Evolutionary conservation across 2,329 filamentous ascomycete genomes (phyloP), one percentile per base, ranked within the genome.

Genomic region (Cordyceps sp.): DNA sequence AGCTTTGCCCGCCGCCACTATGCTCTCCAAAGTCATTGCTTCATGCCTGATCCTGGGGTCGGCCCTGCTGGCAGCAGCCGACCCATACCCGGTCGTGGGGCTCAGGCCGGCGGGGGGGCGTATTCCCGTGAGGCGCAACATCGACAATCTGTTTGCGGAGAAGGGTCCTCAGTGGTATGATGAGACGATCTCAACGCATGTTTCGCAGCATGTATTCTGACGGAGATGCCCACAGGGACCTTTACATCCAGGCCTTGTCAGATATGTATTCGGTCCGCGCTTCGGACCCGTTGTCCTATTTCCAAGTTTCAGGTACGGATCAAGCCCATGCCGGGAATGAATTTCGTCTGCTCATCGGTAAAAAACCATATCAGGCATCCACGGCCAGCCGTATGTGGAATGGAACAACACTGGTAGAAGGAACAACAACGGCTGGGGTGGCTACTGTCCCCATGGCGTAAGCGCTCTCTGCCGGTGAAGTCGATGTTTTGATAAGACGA

Each of bases 401-500:
- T 66, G 57, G 48, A 59, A 58, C 46, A 47, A 42, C 23, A 57
- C 52, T 13, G 61, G 58, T 6, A 36, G 38, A 2, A 42, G 39
- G 20, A 36, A 32, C 9, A 39, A 42, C 2, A 42, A 44, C 26
- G 47, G 40, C 16, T 57, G 54, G 54, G 19, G 38, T 10, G 59
- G 59, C 22, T 65, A 60, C 41, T 66, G 61, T 31, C 62, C 60
- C n/a, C 61, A 69, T 30, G 52, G 53, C 35, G 64, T 67, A 19
- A 27, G 34, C 9, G 5, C 49, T 15, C 5, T 16, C 14, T n/a
- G 26, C 17, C 2, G 15, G 28, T 34, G 12, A 31, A n/a, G 22
- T 23, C 10, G 32, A 34, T 30, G n/a, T n/a, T n/a, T n/a, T n/a
- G n/a, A n/a, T n/a, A n/a, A n/a, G n/a, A n/a, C n/a, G n/a, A n/a